Evolutionary conservation across 345 rosid species (phyloP).

Genomic region (Cochlearia excelsa): DNA sequence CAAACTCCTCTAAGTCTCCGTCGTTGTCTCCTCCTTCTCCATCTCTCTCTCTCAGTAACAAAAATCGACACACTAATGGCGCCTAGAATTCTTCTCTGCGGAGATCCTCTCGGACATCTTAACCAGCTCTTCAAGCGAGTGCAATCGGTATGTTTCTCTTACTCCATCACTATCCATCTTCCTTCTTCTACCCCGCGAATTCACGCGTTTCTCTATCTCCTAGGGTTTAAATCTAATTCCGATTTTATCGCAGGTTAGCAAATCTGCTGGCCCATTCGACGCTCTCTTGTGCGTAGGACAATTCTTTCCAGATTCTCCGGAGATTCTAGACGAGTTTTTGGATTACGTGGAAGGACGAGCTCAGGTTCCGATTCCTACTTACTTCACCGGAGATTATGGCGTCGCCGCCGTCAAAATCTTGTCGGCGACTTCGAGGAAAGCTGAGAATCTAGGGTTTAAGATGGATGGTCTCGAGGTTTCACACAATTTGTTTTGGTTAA

Average conservation of each 20-base stretch:
- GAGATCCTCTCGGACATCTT: conserved; percentile 83
- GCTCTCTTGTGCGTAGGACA: conserved; percentile 79
- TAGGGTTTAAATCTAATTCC: conserved; percentile 30
- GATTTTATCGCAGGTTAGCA: conserved; percentile 53
- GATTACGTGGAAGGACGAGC: conserved; percentile 63
- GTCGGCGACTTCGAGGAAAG: conserved; percentile 46
- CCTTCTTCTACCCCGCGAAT: not conserved
- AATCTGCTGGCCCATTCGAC: conserved; percentile 81
- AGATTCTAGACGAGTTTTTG: conserved; percentile 54
- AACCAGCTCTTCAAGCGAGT: conserved; percentile 85
- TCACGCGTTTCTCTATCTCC: not conserved
- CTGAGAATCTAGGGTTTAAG: conserved; percentile 72
- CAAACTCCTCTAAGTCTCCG: not conserved
- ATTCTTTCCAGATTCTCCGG: conserved; percentile 72
- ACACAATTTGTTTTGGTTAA: conserved; percentile 70
- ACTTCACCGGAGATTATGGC: conserved; percentile 89
- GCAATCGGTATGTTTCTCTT: conserved; percentile 47
- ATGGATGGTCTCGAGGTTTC: conserved; percentile 69
- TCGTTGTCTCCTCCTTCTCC: conserved; percentile 9
- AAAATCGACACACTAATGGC: conserved; percentile 43
- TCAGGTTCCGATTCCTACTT: conserved; percentile 67
- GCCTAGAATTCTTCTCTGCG: conserved; percentile 75
- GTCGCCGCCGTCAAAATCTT: conserved; percentile 59
- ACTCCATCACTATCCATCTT: not conserved
- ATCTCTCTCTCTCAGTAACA: conserved; percentile 11